Evolutionary conservation across 768 basidiomycete species (phyloP).

Genomic region (Tremella fuciformis): DNA sequence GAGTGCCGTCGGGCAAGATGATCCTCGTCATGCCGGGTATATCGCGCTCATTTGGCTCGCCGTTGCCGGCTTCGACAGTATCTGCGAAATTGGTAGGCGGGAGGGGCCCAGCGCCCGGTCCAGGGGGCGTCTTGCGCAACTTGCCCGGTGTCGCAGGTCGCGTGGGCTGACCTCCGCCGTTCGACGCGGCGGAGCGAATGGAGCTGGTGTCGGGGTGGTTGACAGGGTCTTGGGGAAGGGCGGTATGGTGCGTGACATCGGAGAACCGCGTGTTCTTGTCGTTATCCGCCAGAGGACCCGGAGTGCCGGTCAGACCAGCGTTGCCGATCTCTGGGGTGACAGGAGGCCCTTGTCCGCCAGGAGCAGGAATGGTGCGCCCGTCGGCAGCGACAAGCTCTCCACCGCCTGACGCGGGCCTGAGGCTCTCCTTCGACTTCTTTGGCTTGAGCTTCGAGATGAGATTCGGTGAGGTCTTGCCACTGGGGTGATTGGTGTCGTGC

Average conservation of each 20-base stretch:
- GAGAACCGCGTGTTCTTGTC: constrained; percentile 37
- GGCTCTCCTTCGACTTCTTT: constrained; percentile 23
- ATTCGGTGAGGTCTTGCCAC: constrained; percentile 4
- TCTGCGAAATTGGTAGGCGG: no score
- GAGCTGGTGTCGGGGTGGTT: background rate
- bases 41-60: background rate
- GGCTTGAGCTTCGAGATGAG: constrained; percentile 27
- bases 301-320: constrained; percentile 1
- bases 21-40: constrained; percentile 25
- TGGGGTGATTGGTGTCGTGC: constrained; percentile 9
- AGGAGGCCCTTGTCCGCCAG: constrained; percentile 10
- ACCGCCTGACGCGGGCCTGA: background rate
- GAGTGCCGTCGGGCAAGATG: constrained; percentile 35
- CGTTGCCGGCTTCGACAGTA: no score
- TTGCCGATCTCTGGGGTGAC: constrained; percentile 4
- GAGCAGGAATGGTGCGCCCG: constrained; percentile 7
- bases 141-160: background rate
- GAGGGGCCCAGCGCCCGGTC: background rate
- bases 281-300: constrained; percentile 10
- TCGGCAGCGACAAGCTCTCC: background rate
- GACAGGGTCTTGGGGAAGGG: background rate
- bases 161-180: background rate
- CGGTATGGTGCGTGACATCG: constrained; percentile 14
- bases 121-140: background rate
- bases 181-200: background rate